Conservation (phyloP, 1,284 basidiomycete genomes). For the Moesziomyces aphidis region DNA sequence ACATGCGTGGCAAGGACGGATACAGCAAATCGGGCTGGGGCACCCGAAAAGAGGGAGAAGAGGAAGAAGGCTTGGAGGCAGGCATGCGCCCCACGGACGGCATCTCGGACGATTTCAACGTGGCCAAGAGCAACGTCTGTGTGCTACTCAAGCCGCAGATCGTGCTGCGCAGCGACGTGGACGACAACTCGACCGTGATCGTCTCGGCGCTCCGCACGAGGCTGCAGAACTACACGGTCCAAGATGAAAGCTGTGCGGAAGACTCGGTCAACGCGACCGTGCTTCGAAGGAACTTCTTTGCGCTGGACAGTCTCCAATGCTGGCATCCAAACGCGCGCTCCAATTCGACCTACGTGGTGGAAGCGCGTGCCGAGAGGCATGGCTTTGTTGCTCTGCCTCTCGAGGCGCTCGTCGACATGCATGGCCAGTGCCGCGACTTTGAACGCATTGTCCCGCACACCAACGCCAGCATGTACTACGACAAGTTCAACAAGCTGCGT, state of each 20-base stretch:
- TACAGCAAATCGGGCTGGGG: constrained; percentile 36
- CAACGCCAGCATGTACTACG: constrained; percentile 85
- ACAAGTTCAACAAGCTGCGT: constrained; percentile 82
- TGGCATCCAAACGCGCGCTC: constrained; percentile 78
- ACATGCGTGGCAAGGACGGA: constrained; percentile 40
- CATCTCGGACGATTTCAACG: constrained; percentile 69
- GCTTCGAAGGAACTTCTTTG: constrained; percentile 83
- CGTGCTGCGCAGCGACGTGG: constrained; percentile 78
- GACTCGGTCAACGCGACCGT: constrained; percentile 88
- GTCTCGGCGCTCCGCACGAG: constrained; percentile 85
- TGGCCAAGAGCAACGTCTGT: constrained; percentile 79
- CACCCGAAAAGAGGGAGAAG: constrained; percentile 10
- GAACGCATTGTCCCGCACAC: constrained; percentile 91
- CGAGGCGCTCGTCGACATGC: constrained; percentile 74
- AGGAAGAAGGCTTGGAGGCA: constrained; percentile 6
- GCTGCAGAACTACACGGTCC: constrained; percentile 82
- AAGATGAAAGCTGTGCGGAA: constrained; percentile 81
- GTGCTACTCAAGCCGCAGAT: constrained; percentile 92
- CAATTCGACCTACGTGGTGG: constrained; percentile 65
- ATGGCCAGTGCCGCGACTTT: constrained; percentile 49
- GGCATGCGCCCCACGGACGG: constrained; percentile 50
- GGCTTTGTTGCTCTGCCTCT: constrained; percentile 77
- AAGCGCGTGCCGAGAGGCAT: constrained; percentile 60
- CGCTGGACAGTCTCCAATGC: constrained; percentile 83
- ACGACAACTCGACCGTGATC: constrained; percentile 77